Conservation (phyloP, 1,284 basidiomycete species). For the Ganoderma meredithae region DNA sequence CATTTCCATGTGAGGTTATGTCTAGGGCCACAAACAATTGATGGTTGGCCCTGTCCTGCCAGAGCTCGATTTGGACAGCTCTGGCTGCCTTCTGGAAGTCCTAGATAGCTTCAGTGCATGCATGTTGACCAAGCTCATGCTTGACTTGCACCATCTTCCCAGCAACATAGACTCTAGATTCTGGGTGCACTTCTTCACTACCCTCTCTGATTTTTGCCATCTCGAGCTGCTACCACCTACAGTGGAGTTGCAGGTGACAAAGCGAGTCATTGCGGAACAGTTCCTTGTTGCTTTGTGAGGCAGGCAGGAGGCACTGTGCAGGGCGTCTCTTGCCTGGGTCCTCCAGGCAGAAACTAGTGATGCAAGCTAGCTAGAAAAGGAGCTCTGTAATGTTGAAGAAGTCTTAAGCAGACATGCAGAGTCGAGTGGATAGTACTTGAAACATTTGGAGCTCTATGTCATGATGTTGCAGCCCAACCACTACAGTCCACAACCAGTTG, state of each 20-base stretch:
- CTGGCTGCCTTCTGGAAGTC: background rate
- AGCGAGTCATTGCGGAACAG: background rate
- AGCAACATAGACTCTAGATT: background rate
- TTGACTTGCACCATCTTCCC: background rate
- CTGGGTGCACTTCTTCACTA: background rate
- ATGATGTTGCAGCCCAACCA: rapidly evolving
- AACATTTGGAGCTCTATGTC: background rate
- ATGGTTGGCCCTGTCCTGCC: background rate
- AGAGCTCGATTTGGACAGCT: background rate
- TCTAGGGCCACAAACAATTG: background rate
- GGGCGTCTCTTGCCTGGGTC: background rate
- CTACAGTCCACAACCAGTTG: no score
- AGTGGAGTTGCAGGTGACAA: background rate
- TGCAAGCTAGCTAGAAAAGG: background rate
- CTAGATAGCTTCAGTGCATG: background rate
- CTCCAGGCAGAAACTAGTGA: background rate
- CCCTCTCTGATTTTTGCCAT: background rate
- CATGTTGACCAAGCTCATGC: background rate
- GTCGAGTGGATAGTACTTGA: background rate
- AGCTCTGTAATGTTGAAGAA: background rate
- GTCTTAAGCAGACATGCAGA: background rate
- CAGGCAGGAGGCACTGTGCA: background rate
- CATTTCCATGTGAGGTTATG: background rate
- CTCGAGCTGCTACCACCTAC: background rate
- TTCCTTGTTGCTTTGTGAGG: background rate